Evolutionary conservation across 2,329 filamentous ascomycete genomes (phyloP), one percentile per base, ranked within the genome.

Genomic region (Didymella exigua): DNA sequence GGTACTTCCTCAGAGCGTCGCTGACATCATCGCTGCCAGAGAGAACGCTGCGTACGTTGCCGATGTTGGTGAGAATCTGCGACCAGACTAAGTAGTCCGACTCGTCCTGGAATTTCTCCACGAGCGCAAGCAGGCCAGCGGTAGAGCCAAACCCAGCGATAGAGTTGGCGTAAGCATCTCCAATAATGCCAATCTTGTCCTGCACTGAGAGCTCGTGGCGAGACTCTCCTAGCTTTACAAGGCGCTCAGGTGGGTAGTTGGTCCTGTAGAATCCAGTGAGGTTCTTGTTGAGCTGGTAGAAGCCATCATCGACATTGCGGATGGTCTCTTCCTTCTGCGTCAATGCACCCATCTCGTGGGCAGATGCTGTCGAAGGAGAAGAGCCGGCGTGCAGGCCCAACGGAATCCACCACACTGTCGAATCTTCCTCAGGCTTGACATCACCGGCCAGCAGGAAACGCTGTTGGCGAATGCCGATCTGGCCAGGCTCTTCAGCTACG

Each of bases 361-460:
- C 85, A 29, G 85, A 78, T 27, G 87, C 79, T 19, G 88, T 82
- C 31, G 82, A 61, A 30, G 67, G 66, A n/a, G 67, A 79, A 2
- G 69, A 60, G 67, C 91, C 91, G 48, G 91, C 89, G 74, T 92
- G 89, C 24, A 99, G 81, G 13, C 89, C 89, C 27, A 99, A 83
- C 14, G 95, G 95, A 56, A 98, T 86, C 93, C 95, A 99, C 95
- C 95, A 99, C 18, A 86, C 87, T 3, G 93, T 97, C 68, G 89
- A 82, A 69, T 99, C 93, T 64, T 99, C 95, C 70, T 96, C 90
- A 1, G 91, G 82, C 78, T 92, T 91, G 51, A 92, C 90, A 72
- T 98, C 93, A 9, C 95, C 95, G 3, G 91, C 92, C 18, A 90
- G 91, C 19, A 99, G 82, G 84, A 97, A 99, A 54, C 95, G 89